phyloP scores from a whole-genome alignment of 139 green algal species.

The Penium margaritaceum region DNA sequence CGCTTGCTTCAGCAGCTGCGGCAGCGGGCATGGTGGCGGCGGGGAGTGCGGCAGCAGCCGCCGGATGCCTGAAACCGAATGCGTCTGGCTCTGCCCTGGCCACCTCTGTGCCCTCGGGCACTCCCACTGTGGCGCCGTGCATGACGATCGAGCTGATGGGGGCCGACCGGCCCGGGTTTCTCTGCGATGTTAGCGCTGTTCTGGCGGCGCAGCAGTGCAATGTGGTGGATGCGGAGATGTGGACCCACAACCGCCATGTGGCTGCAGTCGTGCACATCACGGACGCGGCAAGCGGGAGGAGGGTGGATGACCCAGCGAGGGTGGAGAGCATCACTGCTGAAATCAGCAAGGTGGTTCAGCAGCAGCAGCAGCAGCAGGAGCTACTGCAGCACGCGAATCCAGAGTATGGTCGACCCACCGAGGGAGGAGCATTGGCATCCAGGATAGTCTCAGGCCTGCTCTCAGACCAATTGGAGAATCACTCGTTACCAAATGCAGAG shows the following conservation, averaged over 20 bases:
- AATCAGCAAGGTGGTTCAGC: not conserved
- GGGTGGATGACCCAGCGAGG: not conserved
- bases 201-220: constrained; percentile 72
- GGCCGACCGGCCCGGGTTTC: constrained; percentile 66
- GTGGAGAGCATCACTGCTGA: constrained; percentile 10
- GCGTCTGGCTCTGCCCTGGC: constrained; percentile 42
- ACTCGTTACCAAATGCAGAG: too few relatives aligned
- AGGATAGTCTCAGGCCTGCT: too few relatives aligned
- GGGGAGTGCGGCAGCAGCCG: not conserved
- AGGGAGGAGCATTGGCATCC: too few relatives aligned
- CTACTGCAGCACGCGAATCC: too few relatives aligned
- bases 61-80: not conserved
- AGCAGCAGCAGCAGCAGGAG: not conserved
- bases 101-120: too few relatives aligned
- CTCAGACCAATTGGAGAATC: too few relatives aligned
- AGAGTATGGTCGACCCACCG: too few relatives aligned
- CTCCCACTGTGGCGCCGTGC: constrained; percentile 36
- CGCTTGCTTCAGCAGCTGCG: not conserved
- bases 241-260: constrained; percentile 40
- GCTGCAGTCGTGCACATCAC: constrained; percentile 25
- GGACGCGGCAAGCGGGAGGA: not conserved
- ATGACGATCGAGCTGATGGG: constrained; percentile 75
- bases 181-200: constrained; percentile 71
- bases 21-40: not conserved
- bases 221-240: constrained; percentile 68